Evolutionary conservation across 805 yeast genomes (phyloP).

Genomic region (Candida ulmi): DNA sequence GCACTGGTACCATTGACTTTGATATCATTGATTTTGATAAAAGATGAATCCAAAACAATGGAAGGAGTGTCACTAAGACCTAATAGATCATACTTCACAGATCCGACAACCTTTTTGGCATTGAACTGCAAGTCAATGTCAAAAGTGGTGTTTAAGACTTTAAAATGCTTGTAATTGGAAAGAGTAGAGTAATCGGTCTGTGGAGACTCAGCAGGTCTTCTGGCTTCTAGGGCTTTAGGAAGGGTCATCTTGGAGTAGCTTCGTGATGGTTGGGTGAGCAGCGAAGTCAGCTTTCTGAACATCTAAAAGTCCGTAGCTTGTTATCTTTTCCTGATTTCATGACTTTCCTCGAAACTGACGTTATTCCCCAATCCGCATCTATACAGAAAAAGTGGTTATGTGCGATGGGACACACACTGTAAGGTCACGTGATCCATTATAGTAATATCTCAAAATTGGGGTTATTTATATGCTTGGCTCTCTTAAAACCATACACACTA

Average conservation of each 20-base stretch:
- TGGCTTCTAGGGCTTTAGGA: conserved; percentile 23
- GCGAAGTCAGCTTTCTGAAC: not conserved
- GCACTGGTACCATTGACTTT: conserved; percentile 13
- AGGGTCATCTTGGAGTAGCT: conserved; percentile 6
- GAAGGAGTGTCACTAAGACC: conserved; percentile 11
- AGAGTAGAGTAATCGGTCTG: conserved; percentile 73
- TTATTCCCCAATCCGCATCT: too few species aligned
- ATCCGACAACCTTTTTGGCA: conserved; percentile 45
- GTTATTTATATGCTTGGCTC: too few species aligned
- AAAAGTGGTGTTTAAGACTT: conserved; percentile 46
- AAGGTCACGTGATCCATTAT: too few species aligned
- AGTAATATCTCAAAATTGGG: too few species aligned
- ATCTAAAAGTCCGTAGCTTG: not conserved
- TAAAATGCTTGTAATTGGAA: conserved; percentile 59
- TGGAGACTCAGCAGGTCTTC: conserved; percentile 32
- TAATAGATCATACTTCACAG: conserved; percentile 42
- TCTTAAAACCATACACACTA: too few species aligned
- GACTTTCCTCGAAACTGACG: too few species aligned
- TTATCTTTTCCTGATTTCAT: too few species aligned
- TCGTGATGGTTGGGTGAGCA: not conserved
- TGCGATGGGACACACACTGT: too few species aligned
- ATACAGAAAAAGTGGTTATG: too few species aligned
- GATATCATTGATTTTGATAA: conserved; percentile 42
- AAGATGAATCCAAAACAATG: conserved; percentile 38
- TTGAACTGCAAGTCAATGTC: conserved; percentile 53